Evolutionary conservation across 2,329 filamentous ascomycete species (phyloP), one percentile per base, ranked within the genome.

Genomic region (Arachnopeziza araneosa): DNA sequence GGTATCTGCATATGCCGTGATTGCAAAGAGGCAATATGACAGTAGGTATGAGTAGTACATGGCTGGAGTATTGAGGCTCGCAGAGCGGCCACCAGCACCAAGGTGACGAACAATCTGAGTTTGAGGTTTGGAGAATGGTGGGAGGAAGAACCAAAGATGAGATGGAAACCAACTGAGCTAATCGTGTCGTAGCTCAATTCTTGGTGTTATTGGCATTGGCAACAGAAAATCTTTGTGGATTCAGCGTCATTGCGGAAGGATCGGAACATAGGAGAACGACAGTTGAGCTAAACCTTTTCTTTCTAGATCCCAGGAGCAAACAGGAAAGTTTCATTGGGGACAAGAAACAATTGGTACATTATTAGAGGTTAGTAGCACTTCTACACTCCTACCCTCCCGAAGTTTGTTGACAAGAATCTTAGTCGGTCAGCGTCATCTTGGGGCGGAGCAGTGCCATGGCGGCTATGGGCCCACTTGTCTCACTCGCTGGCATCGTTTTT

Each of bases 21-120:
- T 57, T 36, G 71, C 72, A 55, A 75, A 65, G n/a, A 76, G 63
- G 63, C 71, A 69, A 54, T 60, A 62, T n/a, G 63, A 57, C 54
- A 69, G 61, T 51, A 66, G 32, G 32, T 57, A 58, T 59, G 63
- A 65, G 50, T 60, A 66, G 51, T 64, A 51, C 69, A 71, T 71
- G 23, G 19, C 61, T 52, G 54, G 19, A 22, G 2, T 17, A 17
- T 54, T n/a, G 52, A 26, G 36, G 36, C 36, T 19, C 36, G 36
- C 4, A 7, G 17, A 44, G 36, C 17, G 12, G 36, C 36, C 36
- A 44, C 36, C 21, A 4, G 24, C 22, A 3, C 24, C 23, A 19
- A 26, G 5, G 14, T 24, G 24, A 23, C 49, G 19, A 14, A 52
- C 23, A 26, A 30, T 30, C 21, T 52, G 50, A 52, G 50, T 52